Evolutionary conservation across 768 basidiomycete species (phyloP).

Genomic region (Amanita pallidorosea): DNA sequence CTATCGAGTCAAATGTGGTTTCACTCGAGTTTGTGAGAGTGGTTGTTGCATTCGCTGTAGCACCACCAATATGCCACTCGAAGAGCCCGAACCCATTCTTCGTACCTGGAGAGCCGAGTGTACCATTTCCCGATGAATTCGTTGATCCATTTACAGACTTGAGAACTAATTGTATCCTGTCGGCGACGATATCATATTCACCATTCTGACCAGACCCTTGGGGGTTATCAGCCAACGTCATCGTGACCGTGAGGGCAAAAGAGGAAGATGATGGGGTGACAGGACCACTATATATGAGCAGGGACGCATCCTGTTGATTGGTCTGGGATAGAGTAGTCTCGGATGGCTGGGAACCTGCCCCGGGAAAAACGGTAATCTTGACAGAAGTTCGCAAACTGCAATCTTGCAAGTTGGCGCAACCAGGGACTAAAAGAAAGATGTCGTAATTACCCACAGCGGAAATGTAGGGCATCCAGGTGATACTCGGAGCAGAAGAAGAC

Average conservation of each 20-base stretch:
- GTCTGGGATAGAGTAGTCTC: constrained; percentile 69
- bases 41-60: constrained; percentile 46
- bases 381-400: constrained; percentile 77
- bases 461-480: constrained; percentile 91
- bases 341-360: constrained; percentile 49
- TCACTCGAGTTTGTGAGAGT: constrained; percentile 57
- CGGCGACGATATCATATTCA: constrained; percentile 77
- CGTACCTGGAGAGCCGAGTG: constrained; percentile 18
- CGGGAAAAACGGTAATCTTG: constrained; percentile 73
- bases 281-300: constrained; percentile 71
- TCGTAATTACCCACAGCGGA: constrained; percentile 81
- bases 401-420: constrained; percentile 72
- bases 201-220: constrained; percentile 51
- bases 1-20: constrained; percentile 56
- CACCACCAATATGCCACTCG: constrained; percentile 64
- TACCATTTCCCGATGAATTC: constrained; percentile 20
- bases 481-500: constrained; percentile 52
- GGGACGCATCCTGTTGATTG: constrained; percentile 48
- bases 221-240: constrained; percentile 63
- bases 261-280: constrained; percentile 62
- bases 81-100: constrained; percentile 72
- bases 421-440: constrained; percentile 78
- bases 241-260: constrained; percentile 66
- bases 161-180: constrained; percentile 71
- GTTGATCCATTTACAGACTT: constrained; percentile 43